Conservation (phyloP, 2,329 filamentous ascomycete genomes). For the Colletotrichum lindemuthianum region DNA sequence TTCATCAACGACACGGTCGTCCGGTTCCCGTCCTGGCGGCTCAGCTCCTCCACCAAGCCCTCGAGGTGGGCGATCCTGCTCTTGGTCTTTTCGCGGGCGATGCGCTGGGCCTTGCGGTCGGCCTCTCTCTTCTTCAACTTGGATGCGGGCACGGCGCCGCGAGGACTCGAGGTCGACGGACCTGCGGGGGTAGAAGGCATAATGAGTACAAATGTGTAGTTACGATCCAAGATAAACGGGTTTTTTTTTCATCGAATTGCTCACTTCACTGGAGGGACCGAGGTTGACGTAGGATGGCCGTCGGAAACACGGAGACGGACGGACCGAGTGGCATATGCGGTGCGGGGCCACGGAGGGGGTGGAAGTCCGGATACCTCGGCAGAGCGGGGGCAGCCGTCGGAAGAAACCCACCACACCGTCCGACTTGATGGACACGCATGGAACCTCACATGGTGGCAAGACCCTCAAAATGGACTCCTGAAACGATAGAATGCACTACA, state of each 20-base stretch:
- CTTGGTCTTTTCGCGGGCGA: conserved; percentile 44
- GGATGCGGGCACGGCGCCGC: conserved; percentile 4
- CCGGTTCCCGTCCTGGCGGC: conserved; percentile 37
- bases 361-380: neutral
- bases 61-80: conserved; percentile 44
- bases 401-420: too few relatives aligned
- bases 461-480: too few relatives aligned
- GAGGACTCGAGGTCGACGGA: neutral
- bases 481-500: too few relatives aligned
- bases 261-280: neutral
- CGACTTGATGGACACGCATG: too few relatives aligned
- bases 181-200: conserved; percentile 8
- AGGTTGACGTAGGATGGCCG: neutral
- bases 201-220: neutral
- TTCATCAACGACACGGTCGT: conserved; percentile 40
- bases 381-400: neutral
- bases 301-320: neutral
- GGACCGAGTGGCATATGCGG: conserved; percentile 9
- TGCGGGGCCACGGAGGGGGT: conserved; percentile 7
- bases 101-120: conserved; percentile 44
- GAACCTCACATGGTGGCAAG: too few relatives aligned
- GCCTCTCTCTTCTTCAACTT: conserved; percentile 44
- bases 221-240: neutral
- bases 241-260: neutral
- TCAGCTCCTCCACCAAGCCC: conserved; percentile 41